Conservation (phyloP, 164 flowering plant species). For the Vitis amurensis region DNA sequence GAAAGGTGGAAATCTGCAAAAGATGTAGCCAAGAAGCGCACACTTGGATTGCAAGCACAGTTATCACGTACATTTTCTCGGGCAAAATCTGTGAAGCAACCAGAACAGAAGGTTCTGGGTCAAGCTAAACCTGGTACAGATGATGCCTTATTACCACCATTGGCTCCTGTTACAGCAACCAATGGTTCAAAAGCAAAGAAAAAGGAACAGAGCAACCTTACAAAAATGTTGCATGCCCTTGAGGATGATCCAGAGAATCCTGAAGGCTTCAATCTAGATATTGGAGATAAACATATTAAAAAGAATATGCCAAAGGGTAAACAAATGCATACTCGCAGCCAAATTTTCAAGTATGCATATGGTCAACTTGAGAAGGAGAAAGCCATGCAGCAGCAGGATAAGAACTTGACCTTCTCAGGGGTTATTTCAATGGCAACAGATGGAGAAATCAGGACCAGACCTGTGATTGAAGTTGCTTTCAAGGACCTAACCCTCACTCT, state of each 20-base stretch:
- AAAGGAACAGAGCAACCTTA: constrained; percentile 46
- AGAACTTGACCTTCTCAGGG: constrained; percentile 83
- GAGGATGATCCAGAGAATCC: constrained; percentile 56
- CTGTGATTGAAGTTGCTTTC: constrained; percentile 78
- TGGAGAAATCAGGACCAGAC: constrained; percentile 59
- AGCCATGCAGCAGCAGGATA: constrained; percentile 66
- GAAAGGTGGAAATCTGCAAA: constrained; percentile 91
- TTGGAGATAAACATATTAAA: constrained; percentile 45
- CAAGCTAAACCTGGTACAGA: constrained; percentile 34
- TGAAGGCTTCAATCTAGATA: constrained; percentile 50
- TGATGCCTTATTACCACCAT: constrained; percentile 35
- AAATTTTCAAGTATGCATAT: constrained; percentile 96
- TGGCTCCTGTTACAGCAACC: constrained; percentile 24
- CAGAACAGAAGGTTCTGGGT: constrained; percentile 34
- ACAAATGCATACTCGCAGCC: constrained; percentile 64
- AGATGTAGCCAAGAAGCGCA: constrained; percentile 66
- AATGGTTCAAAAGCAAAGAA: constrained; percentile 33
- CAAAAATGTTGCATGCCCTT: constrained; percentile 48
- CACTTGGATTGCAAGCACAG: constrained; percentile 67
- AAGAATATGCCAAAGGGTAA: constrained; percentile 53
- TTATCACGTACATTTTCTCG: constrained; percentile 84
- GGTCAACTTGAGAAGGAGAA: constrained; percentile 94
- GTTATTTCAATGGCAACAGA: constrained; percentile 81
- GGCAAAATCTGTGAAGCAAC: constrained; percentile 29
- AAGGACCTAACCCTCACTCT: constrained; percentile 86